A percentile compares a stretch with the other conserved stretches of the same genome.
phyloP scores from a whole-genome alignment of 352 stramenopile species.

The Phytophthora capsici region DNA sequence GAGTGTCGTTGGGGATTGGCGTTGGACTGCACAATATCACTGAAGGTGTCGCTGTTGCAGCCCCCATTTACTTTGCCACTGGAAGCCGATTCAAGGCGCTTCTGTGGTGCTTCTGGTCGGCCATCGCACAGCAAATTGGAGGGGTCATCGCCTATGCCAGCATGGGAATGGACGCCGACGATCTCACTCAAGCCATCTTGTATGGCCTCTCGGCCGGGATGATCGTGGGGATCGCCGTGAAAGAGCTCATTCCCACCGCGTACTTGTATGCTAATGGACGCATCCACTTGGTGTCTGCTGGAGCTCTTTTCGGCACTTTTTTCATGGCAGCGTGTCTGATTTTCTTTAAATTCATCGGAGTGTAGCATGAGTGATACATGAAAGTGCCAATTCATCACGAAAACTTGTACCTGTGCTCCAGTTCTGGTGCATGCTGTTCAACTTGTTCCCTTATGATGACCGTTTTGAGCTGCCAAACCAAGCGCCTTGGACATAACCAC shows the following conservation, averaged over 20 bases:
- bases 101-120: slow-evolving; percentile 91
- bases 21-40: slow-evolving; percentile 97
- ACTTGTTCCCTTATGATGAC: slow-evolving; percentile 17
- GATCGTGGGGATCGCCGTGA: slow-evolving; percentile 92
- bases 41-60: slow-evolving; percentile 94
- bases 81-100: slow-evolving; percentile 92
- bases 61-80: slow-evolving; percentile 97
- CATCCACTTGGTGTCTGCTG: slow-evolving; percentile 80
- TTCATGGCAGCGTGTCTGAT: slow-evolving; percentile 90
- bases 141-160: slow-evolving; percentile 83
- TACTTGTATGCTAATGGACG: slow-evolving; percentile 87
- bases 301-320: slow-evolving; percentile 80
- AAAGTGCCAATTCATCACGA: slow-evolving; percentile 11
- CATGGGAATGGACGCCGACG: slow-evolving; percentile 53
- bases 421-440: slow-evolving; percentile 16
- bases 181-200: slow-evolving; percentile 84
- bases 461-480: slow-evolving; percentile 16
- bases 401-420: slow-evolving; percentile 19
- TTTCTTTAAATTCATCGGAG: slow-evolving; percentile 80
- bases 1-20: slow-evolving; percentile 90
- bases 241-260: slow-evolving; percentile 92
- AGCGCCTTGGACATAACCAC: slow-evolving; percentile 24
- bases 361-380: slow-evolving; percentile 21
- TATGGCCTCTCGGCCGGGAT: slow-evolving; percentile 95
- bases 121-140: slow-evolving; percentile 89